phyloP scores from a whole-genome alignment of 345 rosid genomes.

The Pugionium dolabratum region DNA sequence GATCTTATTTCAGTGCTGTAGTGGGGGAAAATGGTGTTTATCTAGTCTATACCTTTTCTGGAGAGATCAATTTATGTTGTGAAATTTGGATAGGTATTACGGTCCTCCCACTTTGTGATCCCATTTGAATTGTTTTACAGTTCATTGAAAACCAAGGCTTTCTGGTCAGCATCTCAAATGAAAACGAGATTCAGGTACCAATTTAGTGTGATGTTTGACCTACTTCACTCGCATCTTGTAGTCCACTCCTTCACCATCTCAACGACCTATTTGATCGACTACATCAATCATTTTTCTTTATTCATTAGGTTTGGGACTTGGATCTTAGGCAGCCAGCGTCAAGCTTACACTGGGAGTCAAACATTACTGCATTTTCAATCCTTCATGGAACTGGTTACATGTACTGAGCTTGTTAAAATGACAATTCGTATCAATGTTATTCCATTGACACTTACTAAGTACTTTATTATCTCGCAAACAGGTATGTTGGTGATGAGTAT shows the following conservation, averaged over 20 bases:
- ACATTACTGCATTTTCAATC: constrained; percentile 76
- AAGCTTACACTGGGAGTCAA: constrained; percentile 69
- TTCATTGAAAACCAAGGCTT: constrained; percentile 79
- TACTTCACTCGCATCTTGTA: constrained; percentile 22
- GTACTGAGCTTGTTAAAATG: constrained; percentile 43
- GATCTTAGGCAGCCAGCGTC: constrained; percentile 56
- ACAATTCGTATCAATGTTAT: constrained; percentile 1
- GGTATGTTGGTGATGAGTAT: constrained; percentile 83
- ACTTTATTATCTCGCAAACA: constrained; percentile 32
- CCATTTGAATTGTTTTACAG: constrained; percentile 41
- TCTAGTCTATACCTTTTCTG: constrained; percentile 9
- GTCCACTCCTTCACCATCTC: constrained; percentile 23
- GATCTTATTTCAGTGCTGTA: constrained; percentile 13
- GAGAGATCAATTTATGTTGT: constrained; percentile 13
- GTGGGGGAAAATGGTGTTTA: constrained; percentile 7
- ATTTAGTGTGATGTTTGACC: constrained; percentile 16
- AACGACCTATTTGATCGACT: constrained; percentile 12
- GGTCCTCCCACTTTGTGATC: constrained; percentile 7
- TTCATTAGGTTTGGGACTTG: constrained; percentile 82
- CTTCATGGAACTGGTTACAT: constrained; percentile 72
- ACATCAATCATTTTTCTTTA: constrained; percentile 9
- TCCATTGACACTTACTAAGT: constrained; percentile 16
- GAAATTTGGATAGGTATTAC: constrained; percentile 17
- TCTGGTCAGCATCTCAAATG: constrained; percentile 64
- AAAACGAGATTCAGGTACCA: constrained; percentile 77